A percentile compares a stretch with the other conserved stretches of the same genome.
phyloP scores from a whole-genome alignment of 257 asterid genomes.

The Verbena officinalis region DNA sequence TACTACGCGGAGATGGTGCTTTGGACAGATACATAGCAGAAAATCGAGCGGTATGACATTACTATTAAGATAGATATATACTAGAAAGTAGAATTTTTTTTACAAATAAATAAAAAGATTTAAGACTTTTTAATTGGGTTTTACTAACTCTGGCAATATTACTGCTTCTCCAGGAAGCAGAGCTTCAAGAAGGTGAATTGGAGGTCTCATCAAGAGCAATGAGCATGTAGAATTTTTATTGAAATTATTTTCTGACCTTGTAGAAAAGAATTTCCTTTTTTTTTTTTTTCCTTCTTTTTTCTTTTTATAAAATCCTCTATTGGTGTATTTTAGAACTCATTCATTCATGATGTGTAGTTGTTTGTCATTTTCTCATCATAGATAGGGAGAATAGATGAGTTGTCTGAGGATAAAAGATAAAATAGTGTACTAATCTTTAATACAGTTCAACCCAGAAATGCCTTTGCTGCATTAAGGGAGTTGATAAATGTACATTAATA shows the following conservation, averaged over 20 bases:
- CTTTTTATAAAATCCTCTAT: too few relatives aligned
- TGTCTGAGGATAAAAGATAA: conserved; percentile 29
- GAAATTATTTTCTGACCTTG: conserved; percentile 21
- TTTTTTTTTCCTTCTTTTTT: background rate
- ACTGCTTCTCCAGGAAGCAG: conserved; percentile 48
- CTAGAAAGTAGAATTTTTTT: too few relatives aligned
- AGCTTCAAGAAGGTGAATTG: conserved; percentile 49
- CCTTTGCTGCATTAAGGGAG: background rate
- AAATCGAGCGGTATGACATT: conserved; percentile 44
- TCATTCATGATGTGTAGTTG: conserved; percentile 21
- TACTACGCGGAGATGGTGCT: conserved; percentile 78
- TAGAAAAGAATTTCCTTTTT: background rate
- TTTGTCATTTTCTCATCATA: conserved; percentile 23
- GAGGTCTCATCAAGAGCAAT: conserved; percentile 76
- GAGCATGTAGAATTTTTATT: conserved; percentile 52
- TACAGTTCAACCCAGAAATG: conserved; percentile 13
- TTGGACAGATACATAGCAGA: conserved; percentile 59
- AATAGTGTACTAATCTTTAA: conserved; percentile 23
- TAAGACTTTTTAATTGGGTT: conserved; percentile 11
- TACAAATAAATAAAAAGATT: too few relatives aligned
- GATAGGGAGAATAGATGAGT: conserved; percentile 21
- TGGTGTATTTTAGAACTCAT: conserved; percentile 24
- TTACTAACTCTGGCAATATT: conserved; percentile 18
- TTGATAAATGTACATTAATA: too few relatives aligned
- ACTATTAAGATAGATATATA: conserved; percentile 1